A percentile compares a stretch with the other conserved stretches of the same genome.
These are phyloP conservation scores for Termitomyces sp. DNA, from an alignment of 768 basidiomycete species.

Conservation along the genomic window DNA sequence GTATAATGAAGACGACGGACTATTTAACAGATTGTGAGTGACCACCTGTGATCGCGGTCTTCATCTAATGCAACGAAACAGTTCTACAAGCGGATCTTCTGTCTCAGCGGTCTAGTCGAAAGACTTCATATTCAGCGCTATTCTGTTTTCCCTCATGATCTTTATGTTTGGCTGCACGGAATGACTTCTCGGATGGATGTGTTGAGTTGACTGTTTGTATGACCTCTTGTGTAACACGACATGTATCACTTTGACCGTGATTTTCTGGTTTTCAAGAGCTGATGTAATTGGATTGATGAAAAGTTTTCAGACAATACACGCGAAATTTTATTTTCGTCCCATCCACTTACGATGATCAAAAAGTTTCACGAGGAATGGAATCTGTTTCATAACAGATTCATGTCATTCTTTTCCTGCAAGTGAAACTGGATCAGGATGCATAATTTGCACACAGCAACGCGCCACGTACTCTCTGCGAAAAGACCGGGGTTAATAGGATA, in stretches of 20 bases:
- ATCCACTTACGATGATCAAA: background rate
- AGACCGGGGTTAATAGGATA: too few relatives aligned
- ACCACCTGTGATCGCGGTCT: background rate
- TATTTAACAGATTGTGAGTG: constrained; percentile 44
- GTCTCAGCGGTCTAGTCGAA: background rate
- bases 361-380: background rate
- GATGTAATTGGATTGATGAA: background rate
- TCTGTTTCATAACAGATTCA: background rate
- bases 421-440: too few relatives aligned
- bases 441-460: background rate
- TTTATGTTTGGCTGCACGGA: background rate
- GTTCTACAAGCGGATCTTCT: background rate
- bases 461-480: background rate
- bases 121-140: background rate
- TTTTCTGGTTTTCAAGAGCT: background rate
- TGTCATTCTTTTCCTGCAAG: background rate
- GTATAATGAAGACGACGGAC: constrained; percentile 50
- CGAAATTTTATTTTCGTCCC: too few relatives aligned
- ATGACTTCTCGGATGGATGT: background rate
- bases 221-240: background rate
- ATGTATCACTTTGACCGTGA: background rate
- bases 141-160: background rate
- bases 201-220: background rate
- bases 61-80: background rate
- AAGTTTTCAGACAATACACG: too few relatives aligned